Base-by-base conservation (phyloP, 768 basidiomycete species). In the Macrolepiota fuliginosa region DNA sequence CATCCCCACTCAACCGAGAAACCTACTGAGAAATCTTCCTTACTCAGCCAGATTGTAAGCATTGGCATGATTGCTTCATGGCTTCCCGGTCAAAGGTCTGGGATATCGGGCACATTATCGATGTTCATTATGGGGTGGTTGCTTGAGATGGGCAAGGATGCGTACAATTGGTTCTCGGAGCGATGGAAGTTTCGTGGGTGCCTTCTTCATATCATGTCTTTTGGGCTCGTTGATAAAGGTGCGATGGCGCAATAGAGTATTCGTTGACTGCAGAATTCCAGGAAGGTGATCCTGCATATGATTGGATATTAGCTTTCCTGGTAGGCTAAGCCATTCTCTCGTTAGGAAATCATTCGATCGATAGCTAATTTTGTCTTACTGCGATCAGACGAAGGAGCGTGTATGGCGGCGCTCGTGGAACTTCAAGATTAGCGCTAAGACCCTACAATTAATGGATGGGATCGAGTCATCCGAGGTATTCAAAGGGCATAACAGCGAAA, bases 391-490 rank as follows among this genome's bases (percentile, higher is more conserved):
- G 2, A 72, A 79, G 39, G 73, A 79, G 54, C 70, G 77, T 36
- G 74, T 80, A 4, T 81, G 81, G 81, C 71, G 69, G 15, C 66
- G 70, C 0, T 72, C 79, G 15, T 70, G 75, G 22, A 74, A 80
- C 32, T 79, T 81, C 59, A 70, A 70, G 19, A 79, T 81, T 39
- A 71, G 70, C 13, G 70, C 79, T 0, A 74, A 73, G 25, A 77
- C 71, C 19, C 78, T 79, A 4, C 64, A 71, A 19, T 69, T 77
- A 3, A 76, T 76, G 66, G 80, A 77, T 74, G 72, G 72, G 22
- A 71, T 80, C 12, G 66, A 72, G 12, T 63, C 75, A 4, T 58
- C 62, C 6, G 56, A 63, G 1, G 54, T 66, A 32, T 62, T 58
- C 22, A 59, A 35, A 42, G 58, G 56, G 52, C 62, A 67, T n/a